These are phyloP conservation scores for Torulaspora pretoriensis DNA, from an alignment of 1,139 yeast genomes.

Conservation along the genomic window DNA sequence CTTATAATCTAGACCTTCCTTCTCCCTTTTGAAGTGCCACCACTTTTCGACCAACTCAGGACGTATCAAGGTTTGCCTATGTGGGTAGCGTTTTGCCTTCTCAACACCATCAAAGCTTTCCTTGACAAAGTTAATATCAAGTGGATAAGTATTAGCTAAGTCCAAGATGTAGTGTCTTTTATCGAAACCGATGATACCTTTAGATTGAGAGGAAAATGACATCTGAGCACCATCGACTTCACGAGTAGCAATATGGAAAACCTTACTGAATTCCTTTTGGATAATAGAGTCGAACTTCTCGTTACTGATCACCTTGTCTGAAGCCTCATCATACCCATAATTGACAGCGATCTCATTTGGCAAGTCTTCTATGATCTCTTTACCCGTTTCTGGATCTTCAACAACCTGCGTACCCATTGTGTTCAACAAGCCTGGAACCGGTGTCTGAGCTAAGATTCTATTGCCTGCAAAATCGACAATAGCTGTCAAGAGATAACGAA, in stretches of 20 bases:
- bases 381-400: conserved; percentile 36
- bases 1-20: conserved; percentile 40
- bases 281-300: conserved; percentile 51
- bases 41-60: conserved; percentile 87
- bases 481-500: conserved; percentile 71
- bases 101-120: conserved; percentile 43
- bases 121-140: conserved; percentile 74
- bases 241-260: conserved; percentile 75
- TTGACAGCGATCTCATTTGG: conserved; percentile 33
- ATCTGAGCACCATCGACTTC: conserved; percentile 50
- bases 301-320: conserved; percentile 43
- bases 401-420: conserved; percentile 36
- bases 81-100: conserved; percentile 63
- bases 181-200: conserved; percentile 84
- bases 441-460: conserved; percentile 87
- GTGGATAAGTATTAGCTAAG: conserved; percentile 76
- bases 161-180: conserved; percentile 82
- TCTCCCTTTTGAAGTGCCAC: conserved; percentile 71
- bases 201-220: conserved; percentile 70
- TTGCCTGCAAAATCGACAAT: conserved; percentile 87
- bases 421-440: conserved; percentile 90
- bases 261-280: conserved; percentile 61
- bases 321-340: conserved; percentile 73
- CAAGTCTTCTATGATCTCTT: conserved; percentile 34
- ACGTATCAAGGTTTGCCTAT: conserved; percentile 71